Percentiles rank a stretch among this genome's conserved stretches.
Evolutionary conservation across 495 filamentous ascomycete species (phyloP).

Genomic region (Talaromyces trachyspermus): DNA sequence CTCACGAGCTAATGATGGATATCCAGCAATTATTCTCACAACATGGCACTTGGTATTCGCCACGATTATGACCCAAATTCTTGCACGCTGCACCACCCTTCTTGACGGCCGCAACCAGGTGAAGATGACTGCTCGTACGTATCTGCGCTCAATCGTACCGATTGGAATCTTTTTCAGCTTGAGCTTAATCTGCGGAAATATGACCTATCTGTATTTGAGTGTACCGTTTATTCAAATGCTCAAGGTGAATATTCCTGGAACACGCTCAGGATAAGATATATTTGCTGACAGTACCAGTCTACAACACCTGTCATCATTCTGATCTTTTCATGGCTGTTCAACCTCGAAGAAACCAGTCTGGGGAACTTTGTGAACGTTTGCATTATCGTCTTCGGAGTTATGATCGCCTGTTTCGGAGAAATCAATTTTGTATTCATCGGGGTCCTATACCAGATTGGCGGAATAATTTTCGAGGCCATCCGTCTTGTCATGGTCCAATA

Average conservation of each 20-base stretch:
- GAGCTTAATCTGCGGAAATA: conserved; percentile 65
- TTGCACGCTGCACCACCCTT: conserved; percentile 58
- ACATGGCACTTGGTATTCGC: conserved; percentile 74
- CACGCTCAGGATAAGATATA: neutral
- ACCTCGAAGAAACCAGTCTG: conserved; percentile 52
- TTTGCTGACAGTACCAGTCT: conserved; percentile 31
- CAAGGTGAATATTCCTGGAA: conserved; percentile 42
- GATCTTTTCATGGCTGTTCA: conserved; percentile 56
- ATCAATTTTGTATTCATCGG: conserved; percentile 64
- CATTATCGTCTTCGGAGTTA: conserved; percentile 66
- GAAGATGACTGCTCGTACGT: conserved; percentile 60
- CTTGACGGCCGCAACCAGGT: conserved; percentile 62
- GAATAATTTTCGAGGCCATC: conserved; percentile 66
- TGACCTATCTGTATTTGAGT: conserved; percentile 67
- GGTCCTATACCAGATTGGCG: conserved; percentile 62
- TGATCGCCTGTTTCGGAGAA: conserved; percentile 68
- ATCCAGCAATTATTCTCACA: conserved; percentile 58
- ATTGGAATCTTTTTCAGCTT: conserved; percentile 68
- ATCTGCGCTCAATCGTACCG: conserved; percentile 63
- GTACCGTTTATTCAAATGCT: conserved; percentile 81
- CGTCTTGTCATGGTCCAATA: conserved; percentile 74
- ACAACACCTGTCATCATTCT: conserved; percentile 63
- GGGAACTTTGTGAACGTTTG: conserved; percentile 58
- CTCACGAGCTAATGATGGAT: no score
- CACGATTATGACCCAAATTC: conserved; percentile 63